Conservation (phyloP, 352 stramenopile species). For the Pythium brassicae region DNA sequence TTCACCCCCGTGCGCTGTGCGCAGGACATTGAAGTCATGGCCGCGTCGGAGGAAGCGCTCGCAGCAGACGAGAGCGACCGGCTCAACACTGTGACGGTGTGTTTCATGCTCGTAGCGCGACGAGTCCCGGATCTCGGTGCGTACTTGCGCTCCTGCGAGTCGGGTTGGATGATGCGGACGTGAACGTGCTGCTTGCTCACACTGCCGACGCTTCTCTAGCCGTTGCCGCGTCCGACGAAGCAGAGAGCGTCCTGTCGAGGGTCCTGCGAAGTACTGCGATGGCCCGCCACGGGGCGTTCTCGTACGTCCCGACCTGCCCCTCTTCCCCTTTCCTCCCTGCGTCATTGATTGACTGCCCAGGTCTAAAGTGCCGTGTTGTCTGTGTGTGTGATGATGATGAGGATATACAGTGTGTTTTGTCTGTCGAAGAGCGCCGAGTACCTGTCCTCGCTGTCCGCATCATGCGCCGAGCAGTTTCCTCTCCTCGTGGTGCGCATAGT, state of each 20-base stretch:
- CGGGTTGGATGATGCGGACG: neutral
- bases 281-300: constrained; percentile 28
- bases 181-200: neutral
- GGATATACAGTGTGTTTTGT: constrained; percentile 19
- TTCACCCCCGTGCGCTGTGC: neutral
- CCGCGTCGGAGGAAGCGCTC: constrained; percentile 20
- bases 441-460: constrained; percentile 24
- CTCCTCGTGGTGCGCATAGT: constrained; percentile 23
- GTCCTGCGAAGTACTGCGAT: constrained; percentile 27
- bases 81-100: constrained; percentile 35
- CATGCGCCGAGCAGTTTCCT: constrained; percentile 21
- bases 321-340: neutral
- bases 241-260: constrained; percentile 20
- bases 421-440: constrained; percentile 39
- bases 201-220: constrained; percentile 11
- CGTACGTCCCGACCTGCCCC: constrained; percentile 24
- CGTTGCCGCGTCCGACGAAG: constrained; percentile 2
- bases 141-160: constrained; percentile 1
- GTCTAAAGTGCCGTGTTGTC: too few species aligned
- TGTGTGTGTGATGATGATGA: neutral
- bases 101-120: constrained; percentile 55
- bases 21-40: constrained; percentile 48
- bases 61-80: constrained; percentile 22
- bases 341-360: neutral
- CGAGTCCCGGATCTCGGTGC: constrained; percentile 41